Conservation (phyloP, 495 filamentous ascomycete genomes). For the Penicillium egyptiacum region DNA sequence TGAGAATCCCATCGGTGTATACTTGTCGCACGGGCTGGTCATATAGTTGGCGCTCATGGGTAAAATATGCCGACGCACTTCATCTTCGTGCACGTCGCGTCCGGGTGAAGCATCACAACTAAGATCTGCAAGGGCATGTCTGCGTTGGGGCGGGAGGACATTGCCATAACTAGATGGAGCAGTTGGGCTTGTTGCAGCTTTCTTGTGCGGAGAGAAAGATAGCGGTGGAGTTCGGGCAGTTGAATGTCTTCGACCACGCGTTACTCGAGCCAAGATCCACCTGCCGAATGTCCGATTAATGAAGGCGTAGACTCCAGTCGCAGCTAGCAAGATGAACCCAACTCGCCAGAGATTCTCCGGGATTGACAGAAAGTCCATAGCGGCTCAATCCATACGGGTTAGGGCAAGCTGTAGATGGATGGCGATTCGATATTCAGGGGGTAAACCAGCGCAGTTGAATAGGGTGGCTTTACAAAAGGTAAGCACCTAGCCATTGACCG, state of each 20-base stretch:
- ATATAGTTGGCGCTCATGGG: constrained; percentile 48
- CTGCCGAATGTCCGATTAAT: constrained; percentile 14
- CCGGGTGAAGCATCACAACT: constrained; percentile 21
- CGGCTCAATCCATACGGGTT: constrained; percentile 12
- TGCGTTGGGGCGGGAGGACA: constrained; percentile 57
- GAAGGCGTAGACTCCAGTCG: constrained; percentile 25
- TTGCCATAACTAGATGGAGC: constrained; percentile 43
- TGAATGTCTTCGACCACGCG: constrained; percentile 36
- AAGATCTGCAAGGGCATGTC: constrained; percentile 47
- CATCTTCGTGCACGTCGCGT: constrained; percentile 32
- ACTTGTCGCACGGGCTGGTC: constrained; percentile 38
- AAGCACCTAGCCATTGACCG: neutral
- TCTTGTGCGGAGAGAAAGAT: constrained; percentile 56
- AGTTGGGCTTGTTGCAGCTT: constrained; percentile 26
- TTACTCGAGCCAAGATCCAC: constrained; percentile 16
- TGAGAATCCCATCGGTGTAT: constrained; percentile 62
- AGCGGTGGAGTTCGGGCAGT: constrained; percentile 56
- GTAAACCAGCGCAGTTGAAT: neutral
- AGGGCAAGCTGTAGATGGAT: constrained; percentile 4
- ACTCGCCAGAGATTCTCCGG: constrained; percentile 26
- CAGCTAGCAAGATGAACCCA: constrained; percentile 26
- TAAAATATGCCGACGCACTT: constrained; percentile 36
- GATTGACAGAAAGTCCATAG: constrained; percentile 16
- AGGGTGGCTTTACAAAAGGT: neutral
- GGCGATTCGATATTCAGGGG: neutral